Base-by-base conservation (phyloP, 1,139 yeast species). In the Taphrina flavorubra region DNA sequence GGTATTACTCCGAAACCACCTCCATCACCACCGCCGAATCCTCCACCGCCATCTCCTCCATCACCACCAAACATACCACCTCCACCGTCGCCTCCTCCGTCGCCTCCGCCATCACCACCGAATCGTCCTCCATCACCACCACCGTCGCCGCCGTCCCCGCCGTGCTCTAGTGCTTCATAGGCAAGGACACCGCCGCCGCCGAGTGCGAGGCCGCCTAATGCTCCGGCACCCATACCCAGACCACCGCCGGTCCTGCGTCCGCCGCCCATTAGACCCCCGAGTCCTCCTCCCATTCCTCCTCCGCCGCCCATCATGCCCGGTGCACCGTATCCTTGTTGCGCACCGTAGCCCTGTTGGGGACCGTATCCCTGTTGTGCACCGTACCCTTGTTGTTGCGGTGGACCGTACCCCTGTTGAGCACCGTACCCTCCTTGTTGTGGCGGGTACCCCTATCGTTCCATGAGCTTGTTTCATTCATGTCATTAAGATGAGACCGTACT, bases 21-120 rank as follows among this genome's bases (percentile, higher is more conserved):
- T 37, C 60, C 60, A 56, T 39, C 46, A 39, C 60, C 60, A 16
- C 60, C 62, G 8, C 51, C 51, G 20, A 25, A 25, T 25, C 62
- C 62, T 8, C 62, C 62, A 44, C 62, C 62, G 31, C 25, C 51
- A 44, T 53, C 62, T 44, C 62, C 62, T 37, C 62, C 62, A n/a
- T 44, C 51, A 14, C 62, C 62, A 6, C 62, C 62, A n/a, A 42
- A 42, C 20, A 11, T 31, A 46, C 62, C 62, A 1, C 61, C 61
- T n/a, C 18, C 61, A 16, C 51, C n/a, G n/a, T n/a, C n/a, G n/a
- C n/a, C n/a, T n/a, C n/a, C 61, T 1, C 51, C 51, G 10, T 31
- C 62, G 25, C 53, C 62, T 11, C 53, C 62, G 2, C 62, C 62
- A 16, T 34, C 62, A 44, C 42, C 62, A 18, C 62, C 62, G 16